Evolutionary conservation across 257 asterid species (phyloP).

Genomic region (Solanum sejunctum): DNA sequence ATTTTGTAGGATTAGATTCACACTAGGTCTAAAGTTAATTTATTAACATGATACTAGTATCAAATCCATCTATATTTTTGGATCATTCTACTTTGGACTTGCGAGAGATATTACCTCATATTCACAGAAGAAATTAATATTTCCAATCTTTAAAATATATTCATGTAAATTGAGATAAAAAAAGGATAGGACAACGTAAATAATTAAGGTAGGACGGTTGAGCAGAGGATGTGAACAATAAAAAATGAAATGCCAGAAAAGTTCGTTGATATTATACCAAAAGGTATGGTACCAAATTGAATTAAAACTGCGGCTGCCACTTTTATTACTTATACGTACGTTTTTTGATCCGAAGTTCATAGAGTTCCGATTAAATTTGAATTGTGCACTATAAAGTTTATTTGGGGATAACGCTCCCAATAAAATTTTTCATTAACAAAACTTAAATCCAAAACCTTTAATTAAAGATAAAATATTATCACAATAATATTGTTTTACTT

Average conservation of each 20-base stretch:
- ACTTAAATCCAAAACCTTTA: too few species aligned
- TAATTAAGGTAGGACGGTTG: neutral
- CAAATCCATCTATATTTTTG: neutral
- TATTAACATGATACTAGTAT: neutral
- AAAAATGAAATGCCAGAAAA: neutral
- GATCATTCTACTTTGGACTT: neutral
- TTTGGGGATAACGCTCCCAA: too few species aligned
- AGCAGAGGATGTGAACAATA: neutral
- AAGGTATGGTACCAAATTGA: neutral
- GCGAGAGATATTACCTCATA: neutral
- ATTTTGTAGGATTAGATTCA: neutral
- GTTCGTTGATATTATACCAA: neutral
- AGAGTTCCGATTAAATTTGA: too few species aligned
- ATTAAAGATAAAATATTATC: too few species aligned
- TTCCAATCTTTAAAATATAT: too few species aligned
- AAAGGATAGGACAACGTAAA: too few species aligned
- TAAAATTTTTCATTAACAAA: too few species aligned
- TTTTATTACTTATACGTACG: neutral
- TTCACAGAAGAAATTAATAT: neutral
- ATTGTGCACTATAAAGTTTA: rapidly evolving
- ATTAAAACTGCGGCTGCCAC: neutral
- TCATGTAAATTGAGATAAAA: too few species aligned
- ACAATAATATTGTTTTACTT: neutral
- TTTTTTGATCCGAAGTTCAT: too few species aligned
- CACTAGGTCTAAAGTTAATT: neutral